phyloP scores from a whole-genome alignment of 2,329 filamentous ascomycete genomes.

The Penicillium oxalicum region DNA sequence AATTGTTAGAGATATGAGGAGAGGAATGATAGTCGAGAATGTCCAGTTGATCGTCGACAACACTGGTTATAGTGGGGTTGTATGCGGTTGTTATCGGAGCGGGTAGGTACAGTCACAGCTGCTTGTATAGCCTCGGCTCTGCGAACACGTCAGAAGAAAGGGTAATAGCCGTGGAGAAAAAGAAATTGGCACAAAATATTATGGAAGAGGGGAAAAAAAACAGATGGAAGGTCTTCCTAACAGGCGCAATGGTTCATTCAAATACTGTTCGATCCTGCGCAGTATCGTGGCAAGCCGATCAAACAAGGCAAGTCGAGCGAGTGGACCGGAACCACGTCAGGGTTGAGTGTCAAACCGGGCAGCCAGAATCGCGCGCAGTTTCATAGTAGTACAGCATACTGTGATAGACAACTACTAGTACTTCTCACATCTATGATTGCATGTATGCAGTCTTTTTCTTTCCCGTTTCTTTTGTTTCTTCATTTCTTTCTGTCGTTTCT shows the following conservation, averaged over 20 bases:
- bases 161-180: not conserved
- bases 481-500: too few relatives aligned
- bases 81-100: slow-evolving; percentile 3
- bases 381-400: too few relatives aligned
- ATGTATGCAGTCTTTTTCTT: too few relatives aligned
- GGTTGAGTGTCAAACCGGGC: slow-evolving; percentile 5
- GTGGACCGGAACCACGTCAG: slow-evolving; percentile 4
- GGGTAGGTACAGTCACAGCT: slow-evolving; percentile 1
- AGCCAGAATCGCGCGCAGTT: not conserved
- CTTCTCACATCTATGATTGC: too few relatives aligned
- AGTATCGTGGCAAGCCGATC: not conserved
- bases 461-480: too few relatives aligned
- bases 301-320: slow-evolving; percentile 2
- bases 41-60: not conserved
- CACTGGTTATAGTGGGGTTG: not conserved
- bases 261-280: not conserved
- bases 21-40: not conserved
- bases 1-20: not conserved
- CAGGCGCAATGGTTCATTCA: not conserved
- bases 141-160: not conserved
- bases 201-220: not conserved
- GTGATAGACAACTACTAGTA: too few relatives aligned
- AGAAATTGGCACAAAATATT: not conserved
- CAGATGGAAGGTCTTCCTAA: not conserved
- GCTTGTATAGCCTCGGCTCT: slow-evolving; percentile 2